Evolutionary conservation across 371 early-diverging fungal species (phyloP), one percentile per base, ranked within the genome.

Genomic region (Parasitella parasitica): DNA sequence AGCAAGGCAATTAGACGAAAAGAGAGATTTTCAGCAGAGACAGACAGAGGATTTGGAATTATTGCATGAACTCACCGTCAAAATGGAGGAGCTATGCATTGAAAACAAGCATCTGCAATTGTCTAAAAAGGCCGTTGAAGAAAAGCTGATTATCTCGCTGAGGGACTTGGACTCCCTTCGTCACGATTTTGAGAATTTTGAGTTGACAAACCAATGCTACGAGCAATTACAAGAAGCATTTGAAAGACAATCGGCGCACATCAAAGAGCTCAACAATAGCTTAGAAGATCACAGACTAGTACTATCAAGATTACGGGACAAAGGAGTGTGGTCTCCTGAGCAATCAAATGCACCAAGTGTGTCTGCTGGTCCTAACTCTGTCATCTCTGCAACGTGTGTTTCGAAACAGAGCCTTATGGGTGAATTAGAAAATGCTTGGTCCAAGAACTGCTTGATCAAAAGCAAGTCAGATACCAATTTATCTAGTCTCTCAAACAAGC

Each of bases 231-330:
- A 75, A 49, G 57, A 73, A 24, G 72, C 67, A 0, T 65, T 61
- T 51, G 59, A 68, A 27, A 50, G 58, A 39, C 76, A 76, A 50
- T 59, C 60, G 35, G 37, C 24, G 6, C 72, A 69, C 38, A 66
- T 76, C n/a, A 26, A 39, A 28, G 70, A 78, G 35, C 43, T 78
- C 0, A 71, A 57, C 6, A 68, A 69, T n/a, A 64, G 64, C 26
- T 35, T 78, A 24, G 77, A 77, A 57, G 77, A 77, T 72, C 76
- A 76, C 52, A 66, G 74, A 6, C 30, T 59, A 2, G 36, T 71
- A 6, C 24, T 71, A 9, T 52, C 65, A 20, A 38, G 57, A 27
- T 20, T 69, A 9, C 54, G 61, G 0, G 69, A 67, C 20, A 64
- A 57, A 32, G 71, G 57, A 6, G 28, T 66, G 12, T 66, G 59